Percentiles rank a stretch among this genome's conserved stretches.
These are phyloP conservation scores for Naganishia vaughanmartiniae DNA, from an alignment of 768 basidiomycete species.

Conservation along the genomic window DNA sequence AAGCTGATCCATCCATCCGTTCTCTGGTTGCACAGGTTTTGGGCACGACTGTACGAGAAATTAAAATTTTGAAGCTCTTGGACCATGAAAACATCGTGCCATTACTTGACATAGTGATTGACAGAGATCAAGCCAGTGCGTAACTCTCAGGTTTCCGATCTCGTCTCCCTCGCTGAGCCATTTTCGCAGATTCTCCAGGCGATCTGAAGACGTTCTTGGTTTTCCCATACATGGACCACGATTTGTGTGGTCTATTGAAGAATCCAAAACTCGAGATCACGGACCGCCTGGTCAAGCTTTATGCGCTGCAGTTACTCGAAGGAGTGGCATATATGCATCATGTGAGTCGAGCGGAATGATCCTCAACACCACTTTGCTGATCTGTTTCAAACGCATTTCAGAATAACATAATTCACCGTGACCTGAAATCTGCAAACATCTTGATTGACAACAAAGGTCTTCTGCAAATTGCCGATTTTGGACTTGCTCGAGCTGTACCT, in stretches of 20 bases:
- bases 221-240: constrained; percentile 99
- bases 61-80: constrained; percentile 89
- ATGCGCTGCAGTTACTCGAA: constrained; percentile 93
- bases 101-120: constrained; percentile 88
- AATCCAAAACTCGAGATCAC: constrained; percentile 77
- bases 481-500: constrained; percentile 72
- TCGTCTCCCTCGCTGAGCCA: not conserved
- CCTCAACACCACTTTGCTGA: not conserved
- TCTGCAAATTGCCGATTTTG: constrained; percentile 91
- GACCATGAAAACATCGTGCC: constrained; percentile 81
- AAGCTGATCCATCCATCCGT: not conserved
- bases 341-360: constrained; percentile 56
- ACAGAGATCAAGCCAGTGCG: constrained; percentile 35
- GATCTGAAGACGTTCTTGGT: constrained; percentile 84
- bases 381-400: constrained; percentile 46
- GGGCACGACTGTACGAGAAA: constrained; percentile 92
- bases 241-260: constrained; percentile 88
- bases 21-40: constrained; percentile 58
- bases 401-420: constrained; percentile 96
- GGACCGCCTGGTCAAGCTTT: constrained; percentile 85
- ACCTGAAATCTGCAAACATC: constrained; percentile 97
- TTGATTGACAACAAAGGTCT: constrained; percentile 83
- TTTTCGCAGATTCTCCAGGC: constrained; percentile 25
- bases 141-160: not conserved
- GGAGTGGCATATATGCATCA: constrained; percentile 94